Evolutionary conservation across 2,329 filamentous ascomycete species (phyloP).

Genomic region (Chaetomium strumarium): DNA sequence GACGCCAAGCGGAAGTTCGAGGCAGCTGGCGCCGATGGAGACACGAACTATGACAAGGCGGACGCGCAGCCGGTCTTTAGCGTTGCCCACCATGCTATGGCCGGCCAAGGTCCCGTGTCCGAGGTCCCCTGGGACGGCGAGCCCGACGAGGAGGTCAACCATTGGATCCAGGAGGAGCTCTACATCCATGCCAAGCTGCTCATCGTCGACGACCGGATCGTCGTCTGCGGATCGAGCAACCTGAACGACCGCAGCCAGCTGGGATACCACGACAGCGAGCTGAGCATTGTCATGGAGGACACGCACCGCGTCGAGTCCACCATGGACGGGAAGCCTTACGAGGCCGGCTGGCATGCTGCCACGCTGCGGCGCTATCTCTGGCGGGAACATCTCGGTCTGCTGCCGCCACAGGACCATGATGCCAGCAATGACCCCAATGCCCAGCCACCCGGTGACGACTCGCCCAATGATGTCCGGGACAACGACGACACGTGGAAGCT

Average conservation of each 20-base stretch:
- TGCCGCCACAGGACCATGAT: constrained; percentile 67
- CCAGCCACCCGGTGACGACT: constrained; percentile 60
- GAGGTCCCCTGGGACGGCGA: constrained; percentile 75
- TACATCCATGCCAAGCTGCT: constrained; percentile 92
- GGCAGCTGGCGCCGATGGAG: constrained; percentile 35
- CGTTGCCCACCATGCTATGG: constrained; percentile 78
- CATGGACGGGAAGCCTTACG: constrained; percentile 74
- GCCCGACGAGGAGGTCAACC: constrained; percentile 68
- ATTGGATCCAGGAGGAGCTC: constrained; percentile 92
- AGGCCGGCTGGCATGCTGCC: constrained; percentile 74
- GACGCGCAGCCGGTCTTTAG: constrained; percentile 37
- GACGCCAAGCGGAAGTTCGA: constrained; percentile 51
- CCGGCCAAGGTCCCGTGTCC: constrained; percentile 51
- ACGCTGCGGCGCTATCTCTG: constrained; percentile 77
- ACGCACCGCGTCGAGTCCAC: constrained; percentile 60
- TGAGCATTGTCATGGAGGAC: constrained; percentile 87
- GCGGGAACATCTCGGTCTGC: constrained; percentile 82
- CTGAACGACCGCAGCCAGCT: constrained; percentile 87
- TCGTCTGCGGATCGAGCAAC: constrained; percentile 82
- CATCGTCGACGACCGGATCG: constrained; percentile 80
- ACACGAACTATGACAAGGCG: constrained; percentile 20
- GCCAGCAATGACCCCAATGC: constrained; percentile 65
- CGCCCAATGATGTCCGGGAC: constrained; percentile 58
- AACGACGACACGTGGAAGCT: constrained; percentile 57
- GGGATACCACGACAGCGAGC: constrained; percentile 84